Evolutionary conservation across 495 filamentous ascomycete species (phyloP), one percentile per base, ranked within the genome.

Genomic region (Hypoxylon perforatum): DNA sequence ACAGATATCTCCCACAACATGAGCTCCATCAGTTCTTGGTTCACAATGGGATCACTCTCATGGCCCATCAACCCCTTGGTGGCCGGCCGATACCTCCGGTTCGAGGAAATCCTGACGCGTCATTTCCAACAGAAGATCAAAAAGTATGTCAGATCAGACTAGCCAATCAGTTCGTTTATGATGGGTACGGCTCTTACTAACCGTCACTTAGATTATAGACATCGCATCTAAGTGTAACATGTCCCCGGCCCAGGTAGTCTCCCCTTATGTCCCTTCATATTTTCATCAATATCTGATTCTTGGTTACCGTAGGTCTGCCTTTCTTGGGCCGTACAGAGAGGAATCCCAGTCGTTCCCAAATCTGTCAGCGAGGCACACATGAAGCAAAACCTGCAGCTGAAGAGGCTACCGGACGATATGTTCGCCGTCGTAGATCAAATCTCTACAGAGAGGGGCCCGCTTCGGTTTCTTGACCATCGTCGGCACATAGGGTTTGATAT

Each of bases 31-130:
- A 70, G 4, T 81, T 81, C 10, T 83, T 82, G 30, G 80, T 84
- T 49, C 80, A 82, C 38, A 82, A 81, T 51, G 81, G 85, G 4
- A 85, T 90, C 42, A 82, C 88, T 59, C 82, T 90, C 59, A 82
- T 92, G 70, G 89, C 88, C 84, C 73, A 88, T 84, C 30, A 91
- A 86, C 77, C 82, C 84, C 66, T 78, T 2, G 75, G 75, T 56
- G 47, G 83, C 78, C 72, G 83, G 78, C 74, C 86, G 77, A 73
- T 72, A 7, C 50, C 56, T 1, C 63, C 63, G 9, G 75, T 76
- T 23, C 46, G 71, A 23, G 75, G 54, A 2, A 59, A 75, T 57
- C 61, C 74, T 2, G 69, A 74, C 44, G 35, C 50, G 19, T 74
- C 70, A 11, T 72, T 67, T 35, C 76, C 76, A 10, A 73, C 70